Percentiles rank a stretch among this genome's conserved stretches.
Conservation (phyloP, 1,284 basidiomycete species). For the Puccinia sorghi region DNA sequence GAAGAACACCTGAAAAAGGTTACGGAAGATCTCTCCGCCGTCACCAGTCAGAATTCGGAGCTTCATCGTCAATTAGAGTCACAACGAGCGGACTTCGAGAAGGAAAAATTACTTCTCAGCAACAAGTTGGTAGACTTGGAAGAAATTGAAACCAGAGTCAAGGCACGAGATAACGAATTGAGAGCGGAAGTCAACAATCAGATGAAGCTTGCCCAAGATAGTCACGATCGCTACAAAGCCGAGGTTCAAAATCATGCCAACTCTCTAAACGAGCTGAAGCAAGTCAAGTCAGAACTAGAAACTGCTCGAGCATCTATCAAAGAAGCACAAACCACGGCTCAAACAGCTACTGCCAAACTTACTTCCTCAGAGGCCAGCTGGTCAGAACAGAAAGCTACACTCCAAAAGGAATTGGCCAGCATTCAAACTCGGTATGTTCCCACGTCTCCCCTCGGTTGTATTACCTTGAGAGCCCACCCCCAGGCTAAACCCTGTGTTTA, state of each 20-base stretch:
- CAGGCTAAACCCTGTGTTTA: neutral
- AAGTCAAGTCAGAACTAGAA: constrained; percentile 63
- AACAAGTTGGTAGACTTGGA: constrained; percentile 24
- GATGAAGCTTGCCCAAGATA: constrained; percentile 64
- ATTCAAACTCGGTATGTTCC: constrained; percentile 67
- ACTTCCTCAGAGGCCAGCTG: constrained; percentile 72
- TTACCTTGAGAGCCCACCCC: neutral
- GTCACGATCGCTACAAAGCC: constrained; percentile 75
- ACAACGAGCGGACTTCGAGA: constrained; percentile 68
- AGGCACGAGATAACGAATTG: constrained; percentile 51
- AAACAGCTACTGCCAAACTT: constrained; percentile 74
- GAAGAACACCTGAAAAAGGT: constrained; percentile 66
- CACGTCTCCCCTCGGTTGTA: neutral
- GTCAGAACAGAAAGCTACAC: constrained; percentile 71
- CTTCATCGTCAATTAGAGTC: constrained; percentile 65
- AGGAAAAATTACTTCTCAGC: constrained; percentile 73
- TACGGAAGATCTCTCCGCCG: constrained; percentile 65
- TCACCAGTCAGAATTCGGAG: constrained; percentile 64
- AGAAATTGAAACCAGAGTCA: constrained; percentile 28
- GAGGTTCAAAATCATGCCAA: constrained; percentile 78
- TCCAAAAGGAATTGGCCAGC: constrained; percentile 75
- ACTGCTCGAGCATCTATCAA: constrained; percentile 22
- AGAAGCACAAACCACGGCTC: constrained; percentile 62
- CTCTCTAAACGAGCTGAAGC: constrained; percentile 60
- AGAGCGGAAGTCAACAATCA: constrained; percentile 56